Evolutionary conservation across 257 asterid genomes (phyloP).

Genomic region (Penstemon davidsonii): DNA sequence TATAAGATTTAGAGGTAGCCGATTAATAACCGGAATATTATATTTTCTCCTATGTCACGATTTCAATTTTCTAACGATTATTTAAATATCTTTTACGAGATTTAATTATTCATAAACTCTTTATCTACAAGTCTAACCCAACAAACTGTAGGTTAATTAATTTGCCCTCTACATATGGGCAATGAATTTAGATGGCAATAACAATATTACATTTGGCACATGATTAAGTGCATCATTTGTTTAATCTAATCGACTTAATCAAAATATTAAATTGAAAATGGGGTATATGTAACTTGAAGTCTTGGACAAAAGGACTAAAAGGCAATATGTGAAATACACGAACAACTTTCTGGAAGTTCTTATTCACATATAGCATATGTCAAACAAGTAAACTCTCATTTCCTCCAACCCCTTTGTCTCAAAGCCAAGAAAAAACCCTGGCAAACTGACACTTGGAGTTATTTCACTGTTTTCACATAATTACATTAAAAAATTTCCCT

Average conservation of each 20-base stretch:
- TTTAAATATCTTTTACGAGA: too few relatives aligned
- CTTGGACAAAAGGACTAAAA: conserved; percentile 23
- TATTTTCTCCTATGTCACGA: too few relatives aligned
- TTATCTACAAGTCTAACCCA: background rate
- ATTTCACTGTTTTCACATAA: conserved; percentile 22
- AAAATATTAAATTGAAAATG: background rate
- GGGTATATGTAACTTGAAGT: conserved; percentile 16
- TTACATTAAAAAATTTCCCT: conserved; percentile 24
- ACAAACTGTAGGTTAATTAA: too few relatives aligned
- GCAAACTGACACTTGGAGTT: conserved; percentile 35
- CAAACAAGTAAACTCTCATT: conserved; percentile 20
- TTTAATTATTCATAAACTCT: background rate
- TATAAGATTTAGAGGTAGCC: too few relatives aligned
- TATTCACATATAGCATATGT: conserved; percentile 19
- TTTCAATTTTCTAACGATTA: too few relatives aligned
- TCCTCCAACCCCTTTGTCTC: conserved; percentile 28
- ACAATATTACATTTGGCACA: background rate
- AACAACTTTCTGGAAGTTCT: conserved; percentile 5
- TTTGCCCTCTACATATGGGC: too few relatives aligned
- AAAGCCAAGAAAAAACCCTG: conserved; percentile 32
- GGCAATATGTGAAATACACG: background rate
- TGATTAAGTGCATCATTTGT: conserved; percentile 7
- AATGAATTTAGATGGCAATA: too few relatives aligned
- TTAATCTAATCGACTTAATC: background rate
- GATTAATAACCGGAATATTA: too few relatives aligned